phyloP scores from a whole-genome alignment of 2,329 filamentous ascomycete species.

The Colletotrichum graminicola region DNA sequence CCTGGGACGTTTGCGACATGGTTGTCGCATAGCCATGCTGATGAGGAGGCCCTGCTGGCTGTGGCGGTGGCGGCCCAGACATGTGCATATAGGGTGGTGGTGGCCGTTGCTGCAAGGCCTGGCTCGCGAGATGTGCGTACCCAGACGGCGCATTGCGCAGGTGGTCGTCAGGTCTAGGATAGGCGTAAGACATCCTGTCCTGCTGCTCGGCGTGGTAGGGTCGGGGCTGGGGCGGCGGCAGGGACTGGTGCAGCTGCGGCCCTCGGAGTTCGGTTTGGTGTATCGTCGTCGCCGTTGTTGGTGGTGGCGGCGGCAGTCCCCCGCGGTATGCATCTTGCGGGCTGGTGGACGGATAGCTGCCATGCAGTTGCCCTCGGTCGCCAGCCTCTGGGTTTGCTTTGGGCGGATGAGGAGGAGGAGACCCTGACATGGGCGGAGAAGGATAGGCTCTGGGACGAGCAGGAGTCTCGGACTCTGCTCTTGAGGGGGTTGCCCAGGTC shows the following conservation, averaged over 20 bases:
- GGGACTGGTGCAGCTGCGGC: slow-evolving; percentile 36
- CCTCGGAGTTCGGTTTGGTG: slow-evolving; percentile 54
- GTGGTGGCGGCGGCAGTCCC: slow-evolving; percentile 43
- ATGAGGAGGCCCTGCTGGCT: slow-evolving; percentile 43
- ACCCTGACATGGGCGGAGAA: slow-evolving; percentile 81
- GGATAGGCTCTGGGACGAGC: slow-evolving; percentile 72
- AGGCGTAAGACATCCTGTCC: slow-evolving; percentile 57
- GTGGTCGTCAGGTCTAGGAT: slow-evolving; percentile 54
- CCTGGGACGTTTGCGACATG: slow-evolving; percentile 51
- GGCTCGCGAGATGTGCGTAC: slow-evolving; percentile 39
- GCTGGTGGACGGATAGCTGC: slow-evolving; percentile 58
- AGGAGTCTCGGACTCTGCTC: slow-evolving; percentile 66
- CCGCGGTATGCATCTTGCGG: slow-evolving; percentile 65
- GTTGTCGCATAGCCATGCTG: slow-evolving; percentile 48
- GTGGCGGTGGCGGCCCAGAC: slow-evolving; percentile 50
- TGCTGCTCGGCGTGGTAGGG: slow-evolving; percentile 54
- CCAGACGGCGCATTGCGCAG: slow-evolving; percentile 49
- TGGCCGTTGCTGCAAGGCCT: slow-evolving; percentile 42
- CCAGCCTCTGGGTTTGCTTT: slow-evolving; percentile 69
- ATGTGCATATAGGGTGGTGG: slow-evolving; percentile 39
- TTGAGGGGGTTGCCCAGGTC: slow-evolving; percentile 61
- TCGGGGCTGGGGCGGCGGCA: slow-evolving; percentile 51
- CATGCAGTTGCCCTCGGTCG: slow-evolving; percentile 62
- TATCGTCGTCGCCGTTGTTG: slow-evolving; percentile 46
- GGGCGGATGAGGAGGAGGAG: slow-evolving; percentile 68